These are phyloP conservation scores for Favolaschia claudopus DNA, from an alignment of 768 basidiomycete species.

Conservation along the genomic window DNA sequence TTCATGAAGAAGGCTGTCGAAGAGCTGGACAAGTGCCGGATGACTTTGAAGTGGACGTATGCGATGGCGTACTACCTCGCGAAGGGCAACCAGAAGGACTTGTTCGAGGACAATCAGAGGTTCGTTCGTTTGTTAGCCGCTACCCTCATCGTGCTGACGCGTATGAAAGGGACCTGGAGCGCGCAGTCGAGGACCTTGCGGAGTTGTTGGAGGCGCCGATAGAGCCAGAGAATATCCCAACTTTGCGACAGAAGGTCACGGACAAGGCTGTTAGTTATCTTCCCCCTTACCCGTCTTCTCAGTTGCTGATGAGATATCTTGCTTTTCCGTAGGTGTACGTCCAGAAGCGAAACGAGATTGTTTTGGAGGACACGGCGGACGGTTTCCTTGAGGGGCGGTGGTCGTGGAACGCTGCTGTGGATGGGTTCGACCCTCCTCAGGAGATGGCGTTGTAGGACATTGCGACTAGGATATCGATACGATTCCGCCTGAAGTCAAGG, in stretches of 20 bases:
- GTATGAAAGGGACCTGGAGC: conserved; percentile 80
- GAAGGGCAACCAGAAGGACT: conserved; percentile 89
- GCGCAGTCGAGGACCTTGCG: conserved; percentile 93
- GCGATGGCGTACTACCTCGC: conserved; percentile 98
- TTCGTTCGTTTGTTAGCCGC: conserved; percentile 40
- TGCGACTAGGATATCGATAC: not conserved
- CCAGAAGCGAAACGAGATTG: conserved; percentile 95
- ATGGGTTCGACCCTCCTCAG: conserved; percentile 68
- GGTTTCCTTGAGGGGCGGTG: conserved; percentile 89
- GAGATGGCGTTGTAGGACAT: not conserved
- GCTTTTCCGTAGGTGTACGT: conserved; percentile 74
- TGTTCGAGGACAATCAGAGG: conserved; percentile 98
- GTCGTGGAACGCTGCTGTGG: conserved; percentile 79
- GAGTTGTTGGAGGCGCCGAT: conserved; percentile 93
- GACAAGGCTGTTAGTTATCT: conserved; percentile 84
- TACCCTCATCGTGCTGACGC: not conserved
- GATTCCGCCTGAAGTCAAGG: no score
- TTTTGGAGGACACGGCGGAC: conserved; percentile 92
- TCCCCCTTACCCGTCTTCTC: not conserved
- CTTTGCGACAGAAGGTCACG: conserved; percentile 89
- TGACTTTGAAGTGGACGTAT: conserved; percentile 99
- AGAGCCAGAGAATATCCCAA: conserved; percentile 82
- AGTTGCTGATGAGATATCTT: not conserved
- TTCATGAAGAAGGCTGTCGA: conserved; percentile 99
- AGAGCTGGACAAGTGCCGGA: conserved; percentile 86